Conservation (phyloP, 2,329 filamentous ascomycete genomes). For the Epichloe aotearoae region DNA sequence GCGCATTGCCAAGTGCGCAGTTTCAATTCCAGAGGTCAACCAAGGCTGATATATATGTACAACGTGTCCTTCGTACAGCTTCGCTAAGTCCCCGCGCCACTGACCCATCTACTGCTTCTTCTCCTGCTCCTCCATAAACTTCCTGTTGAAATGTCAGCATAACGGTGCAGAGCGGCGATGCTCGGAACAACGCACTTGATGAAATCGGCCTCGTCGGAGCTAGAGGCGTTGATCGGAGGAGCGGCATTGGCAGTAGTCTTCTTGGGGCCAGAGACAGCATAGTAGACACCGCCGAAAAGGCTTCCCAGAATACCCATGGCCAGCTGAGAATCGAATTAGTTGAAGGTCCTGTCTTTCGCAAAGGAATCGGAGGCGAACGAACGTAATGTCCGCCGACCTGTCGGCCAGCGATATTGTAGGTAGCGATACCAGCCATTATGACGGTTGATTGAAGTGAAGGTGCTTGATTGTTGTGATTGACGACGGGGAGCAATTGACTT, state of each 20-base stretch:
- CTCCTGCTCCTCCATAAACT: conserved; percentile 27
- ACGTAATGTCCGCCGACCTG: conserved; percentile 50
- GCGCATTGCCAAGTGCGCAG: not conserved
- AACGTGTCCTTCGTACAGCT: conserved; percentile 19
- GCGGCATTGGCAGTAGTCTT: conserved; percentile 30
- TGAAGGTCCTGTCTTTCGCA: not conserved
- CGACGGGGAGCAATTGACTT: not conserved
- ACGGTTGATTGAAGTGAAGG: conserved; percentile 10
- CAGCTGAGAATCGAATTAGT: conserved; percentile 27
- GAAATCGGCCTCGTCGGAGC: conserved; percentile 50
- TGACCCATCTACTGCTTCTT: conserved; percentile 25
- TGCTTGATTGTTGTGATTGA: conserved; percentile 6
- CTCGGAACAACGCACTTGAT: conserved; percentile 41
- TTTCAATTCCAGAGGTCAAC: not conserved
- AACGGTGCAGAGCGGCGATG: not conserved
- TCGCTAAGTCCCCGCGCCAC: conserved; percentile 5
- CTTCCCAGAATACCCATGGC: conserved; percentile 42
- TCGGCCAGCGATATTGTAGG: conserved; percentile 44
- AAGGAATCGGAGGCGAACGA: conserved; percentile 19
- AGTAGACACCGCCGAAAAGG: conserved; percentile 36
- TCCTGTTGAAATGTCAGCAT: conserved; percentile 14
- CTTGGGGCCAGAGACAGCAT: conserved; percentile 30
- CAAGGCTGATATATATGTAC: conserved; percentile 17
- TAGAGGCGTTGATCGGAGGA: conserved; percentile 49
- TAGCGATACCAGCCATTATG: conserved; percentile 26